Conservation (phyloP, 2,329 filamentous ascomycete species). For the Diaporthe sp. region DNA sequence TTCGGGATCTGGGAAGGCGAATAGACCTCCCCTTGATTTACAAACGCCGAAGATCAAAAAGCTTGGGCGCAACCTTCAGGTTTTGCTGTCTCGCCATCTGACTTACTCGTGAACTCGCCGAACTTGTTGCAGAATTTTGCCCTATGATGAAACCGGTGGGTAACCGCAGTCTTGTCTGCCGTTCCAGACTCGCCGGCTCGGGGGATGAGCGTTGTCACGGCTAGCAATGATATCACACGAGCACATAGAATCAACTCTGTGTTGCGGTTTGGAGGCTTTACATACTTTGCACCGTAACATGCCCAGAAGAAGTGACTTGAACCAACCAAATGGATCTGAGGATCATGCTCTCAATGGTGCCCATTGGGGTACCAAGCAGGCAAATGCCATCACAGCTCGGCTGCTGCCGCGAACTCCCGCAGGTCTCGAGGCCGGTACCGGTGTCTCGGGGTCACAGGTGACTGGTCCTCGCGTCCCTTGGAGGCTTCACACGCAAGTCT, state of each 20-base stretch:
- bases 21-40: constrained; percentile 1
- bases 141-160: constrained; percentile 23
- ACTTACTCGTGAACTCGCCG: constrained; percentile 35
- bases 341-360: neutral
- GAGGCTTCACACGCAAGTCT: neutral
- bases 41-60: constrained; percentile 20
- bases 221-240: constrained; percentile 19
- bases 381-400: neutral
- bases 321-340: neutral
- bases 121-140: constrained; percentile 23
- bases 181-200: constrained; percentile 7
- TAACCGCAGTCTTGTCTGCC: constrained; percentile 1
- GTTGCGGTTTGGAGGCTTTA: neutral
- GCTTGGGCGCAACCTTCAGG: constrained; percentile 16
- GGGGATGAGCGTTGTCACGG: neutral
- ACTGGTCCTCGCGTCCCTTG: neutral
- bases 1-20: constrained; percentile 18
- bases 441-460: constrained; percentile 29
- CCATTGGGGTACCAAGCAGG: neutral
- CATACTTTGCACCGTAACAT: neutral
- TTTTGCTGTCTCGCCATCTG: constrained; percentile 6
- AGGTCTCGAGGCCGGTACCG: constrained; percentile 28
- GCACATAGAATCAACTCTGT: neutral
- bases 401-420: constrained; percentile 1
- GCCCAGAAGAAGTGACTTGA: neutral